Conservation (phyloP, 148 eudicot genomes). For the Rhododendron williamsianum region DNA sequence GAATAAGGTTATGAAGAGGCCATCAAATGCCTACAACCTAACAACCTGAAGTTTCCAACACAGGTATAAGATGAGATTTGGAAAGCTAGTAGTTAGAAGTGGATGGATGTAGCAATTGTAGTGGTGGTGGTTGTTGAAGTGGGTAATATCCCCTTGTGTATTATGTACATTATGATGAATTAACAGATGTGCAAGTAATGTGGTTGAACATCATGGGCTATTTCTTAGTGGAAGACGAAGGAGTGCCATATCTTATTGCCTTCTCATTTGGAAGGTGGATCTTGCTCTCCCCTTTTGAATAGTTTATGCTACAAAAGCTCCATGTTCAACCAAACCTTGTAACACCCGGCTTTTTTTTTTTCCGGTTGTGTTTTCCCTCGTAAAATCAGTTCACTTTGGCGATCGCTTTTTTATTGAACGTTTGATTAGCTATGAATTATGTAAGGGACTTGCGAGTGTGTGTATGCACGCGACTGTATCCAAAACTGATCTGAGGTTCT, state of each 20-base stretch:
- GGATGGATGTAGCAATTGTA: constrained; percentile 8
- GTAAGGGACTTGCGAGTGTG: not conserved
- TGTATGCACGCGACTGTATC: not conserved
- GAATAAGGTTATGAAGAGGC: constrained; percentile 13
- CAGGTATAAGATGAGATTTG: constrained; percentile 6
- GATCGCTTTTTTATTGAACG: not conserved
- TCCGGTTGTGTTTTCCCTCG: not conserved
- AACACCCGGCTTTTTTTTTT: not conserved
- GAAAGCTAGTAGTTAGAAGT: constrained; percentile 2
- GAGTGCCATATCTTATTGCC: not conserved
- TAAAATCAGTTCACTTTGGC: not conserved
- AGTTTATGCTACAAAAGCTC: not conserved
- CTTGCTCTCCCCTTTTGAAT: not conserved
- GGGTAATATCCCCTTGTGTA: not conserved
- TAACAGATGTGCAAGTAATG: not conserved
- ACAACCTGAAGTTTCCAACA: constrained; percentile 9
- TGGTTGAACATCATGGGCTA: not conserved
- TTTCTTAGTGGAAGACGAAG: not conserved
- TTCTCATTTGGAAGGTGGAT: not conserved
- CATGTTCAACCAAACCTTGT: not conserved
- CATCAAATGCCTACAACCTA: constrained; percentile 6
- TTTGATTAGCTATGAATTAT: not conserved
- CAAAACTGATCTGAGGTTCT: not conserved
- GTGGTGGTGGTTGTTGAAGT: constrained; percentile 1
- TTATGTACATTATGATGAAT: constrained; percentile 15